phyloP scores from a whole-genome alignment of 2,329 filamentous ascomycete species.

The Fusarium temperatum region DNA sequence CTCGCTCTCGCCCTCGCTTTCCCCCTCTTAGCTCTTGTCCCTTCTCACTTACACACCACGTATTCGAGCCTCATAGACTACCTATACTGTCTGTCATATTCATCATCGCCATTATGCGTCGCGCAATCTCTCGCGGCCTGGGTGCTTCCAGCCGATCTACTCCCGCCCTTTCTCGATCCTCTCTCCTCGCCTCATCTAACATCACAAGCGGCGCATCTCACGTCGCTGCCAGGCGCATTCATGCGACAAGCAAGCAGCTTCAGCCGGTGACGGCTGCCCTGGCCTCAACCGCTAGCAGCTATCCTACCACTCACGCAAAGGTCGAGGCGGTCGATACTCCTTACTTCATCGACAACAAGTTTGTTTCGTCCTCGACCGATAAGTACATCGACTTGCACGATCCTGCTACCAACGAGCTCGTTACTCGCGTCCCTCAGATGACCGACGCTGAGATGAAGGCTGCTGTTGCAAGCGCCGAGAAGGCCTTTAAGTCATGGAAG shows the following conservation, averaged over 20 bases:
- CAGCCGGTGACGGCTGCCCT: constrained; percentile 59
- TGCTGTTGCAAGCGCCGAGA: constrained; percentile 77
- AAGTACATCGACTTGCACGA: constrained; percentile 84
- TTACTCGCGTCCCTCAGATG: constrained; percentile 84
- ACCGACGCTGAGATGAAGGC: constrained; percentile 80
- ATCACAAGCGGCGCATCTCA: constrained; percentile 49
- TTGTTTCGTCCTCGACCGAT: constrained; percentile 72
- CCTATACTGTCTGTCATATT: not conserved
- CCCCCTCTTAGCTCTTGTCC: not conserved
- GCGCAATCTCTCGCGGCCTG: constrained; percentile 53
- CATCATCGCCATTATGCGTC: constrained; percentile 53
- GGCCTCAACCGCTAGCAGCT: constrained; percentile 66
- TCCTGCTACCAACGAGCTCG: constrained; percentile 85
- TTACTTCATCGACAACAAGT: constrained; percentile 85
- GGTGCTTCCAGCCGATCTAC: constrained; percentile 47
- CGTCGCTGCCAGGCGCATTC: constrained; percentile 61
- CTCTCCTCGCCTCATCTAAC: constrained; percentile 47
- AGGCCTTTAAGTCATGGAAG: constrained; percentile 79
- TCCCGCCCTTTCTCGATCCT: constrained; percentile 41
- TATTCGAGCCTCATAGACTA: not conserved
- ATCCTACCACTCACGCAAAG: constrained; percentile 77
- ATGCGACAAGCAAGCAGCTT: constrained; percentile 66
- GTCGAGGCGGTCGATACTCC: constrained; percentile 75
- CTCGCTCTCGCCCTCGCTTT: not conserved
- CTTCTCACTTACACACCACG: not conserved